Evolutionary conservation across 306 rosid species (phyloP), one percentile per base, ranked within the genome.

Genomic region (Vigna mungo): DNA sequence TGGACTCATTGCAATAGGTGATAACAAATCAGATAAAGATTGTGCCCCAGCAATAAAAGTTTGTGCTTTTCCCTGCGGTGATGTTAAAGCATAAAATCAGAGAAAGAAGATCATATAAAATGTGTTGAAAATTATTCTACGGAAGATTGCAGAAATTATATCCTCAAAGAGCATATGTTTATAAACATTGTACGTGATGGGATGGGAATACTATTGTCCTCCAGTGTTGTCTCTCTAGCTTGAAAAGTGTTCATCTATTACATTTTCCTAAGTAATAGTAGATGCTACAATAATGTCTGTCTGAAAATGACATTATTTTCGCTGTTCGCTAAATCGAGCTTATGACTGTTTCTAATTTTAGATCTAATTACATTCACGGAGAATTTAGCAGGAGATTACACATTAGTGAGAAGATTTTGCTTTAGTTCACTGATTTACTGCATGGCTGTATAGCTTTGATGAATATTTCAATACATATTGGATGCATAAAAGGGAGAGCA

Each of bases 11-110:
- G 71, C 92, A 70, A 93, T 73, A 30, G 94, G 97, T 27, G 97
- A 90, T 67, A 90, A 75, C 66, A 93, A 77, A 85, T 87, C 87
- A 64, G 94, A 88, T 76, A 93, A 79, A 7, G 94, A 84, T 78
- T 93, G 91, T 53, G 92, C 80, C 10, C 97, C 97, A 9, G 96
- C 97, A 64, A 93, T 79, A 78, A 93, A 93, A 37, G 94, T 94
- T 72, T 90, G 97, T 63, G 85, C 91, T 75, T 89, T 93, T 63
- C 96, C 97, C 94, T 90, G 79, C 41, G 59, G 37, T 46, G 37
- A 60, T 25, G 61, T 64, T 55, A 15, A 21, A 62, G 18, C 65
- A 81, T 49, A 30, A 63, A 61, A 81, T 51, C 43, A 17, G 53
- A 75, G 20, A 55, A 27, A 25, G 43, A 18, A 32, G 30, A 66